Evolutionary conservation across 2,329 filamentous ascomycete species (phyloP).

Genomic region (Ceratocystiopsis minuta): DNA sequence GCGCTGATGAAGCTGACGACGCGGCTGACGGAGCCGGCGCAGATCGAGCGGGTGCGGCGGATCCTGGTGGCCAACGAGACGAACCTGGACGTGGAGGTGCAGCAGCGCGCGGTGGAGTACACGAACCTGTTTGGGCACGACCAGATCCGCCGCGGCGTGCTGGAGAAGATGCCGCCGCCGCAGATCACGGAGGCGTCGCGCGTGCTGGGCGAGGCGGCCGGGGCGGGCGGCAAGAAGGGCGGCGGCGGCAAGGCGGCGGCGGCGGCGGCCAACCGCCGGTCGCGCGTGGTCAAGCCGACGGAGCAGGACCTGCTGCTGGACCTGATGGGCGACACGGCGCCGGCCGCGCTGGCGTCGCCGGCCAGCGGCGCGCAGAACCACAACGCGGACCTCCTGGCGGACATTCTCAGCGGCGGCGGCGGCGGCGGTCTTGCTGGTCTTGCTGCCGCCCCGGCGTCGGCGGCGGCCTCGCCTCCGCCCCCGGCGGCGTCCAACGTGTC

Average conservation of each 20-base stretch:
- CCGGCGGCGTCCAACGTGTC: slow-evolving; percentile 39
- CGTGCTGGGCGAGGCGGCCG: slow-evolving; percentile 62
- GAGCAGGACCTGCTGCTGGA: slow-evolving; percentile 86
- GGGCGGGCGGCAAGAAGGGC: slow-evolving; percentile 31
- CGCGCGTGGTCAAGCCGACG: slow-evolving; percentile 62
- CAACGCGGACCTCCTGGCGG: slow-evolving; percentile 74
- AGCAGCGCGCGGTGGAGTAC: slow-evolving; percentile 91
- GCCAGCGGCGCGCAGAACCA: slow-evolving; percentile 47
- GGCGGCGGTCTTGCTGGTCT: no score
- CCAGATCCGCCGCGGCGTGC: slow-evolving; percentile 67
- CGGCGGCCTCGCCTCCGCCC: slow-evolving; percentile 23
- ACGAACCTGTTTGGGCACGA: slow-evolving; percentile 86
- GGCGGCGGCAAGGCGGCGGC: slow-evolving; percentile 40
- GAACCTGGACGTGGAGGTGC: slow-evolving; percentile 85
- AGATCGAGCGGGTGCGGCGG: slow-evolving; percentile 68
- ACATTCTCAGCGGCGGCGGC: slow-evolving; percentile 67
- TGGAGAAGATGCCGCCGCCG: slow-evolving; percentile 95
- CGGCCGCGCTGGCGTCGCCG: slow-evolving; percentile 30
- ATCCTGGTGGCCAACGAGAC: slow-evolving; percentile 63
- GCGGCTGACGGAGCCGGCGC: slow-evolving; percentile 62
- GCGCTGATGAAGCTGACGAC: slow-evolving; percentile 90
- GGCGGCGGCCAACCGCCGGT: slow-evolving; percentile 53
- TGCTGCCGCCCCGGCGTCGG: neutral
- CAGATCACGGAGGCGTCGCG: slow-evolving; percentile 93
- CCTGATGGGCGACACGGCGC: slow-evolving; percentile 64